These are phyloP conservation scores for Fusarium nodosum DNA, from an alignment of 2,329 filamentous ascomycete genomes.

Conservation along the genomic window DNA sequence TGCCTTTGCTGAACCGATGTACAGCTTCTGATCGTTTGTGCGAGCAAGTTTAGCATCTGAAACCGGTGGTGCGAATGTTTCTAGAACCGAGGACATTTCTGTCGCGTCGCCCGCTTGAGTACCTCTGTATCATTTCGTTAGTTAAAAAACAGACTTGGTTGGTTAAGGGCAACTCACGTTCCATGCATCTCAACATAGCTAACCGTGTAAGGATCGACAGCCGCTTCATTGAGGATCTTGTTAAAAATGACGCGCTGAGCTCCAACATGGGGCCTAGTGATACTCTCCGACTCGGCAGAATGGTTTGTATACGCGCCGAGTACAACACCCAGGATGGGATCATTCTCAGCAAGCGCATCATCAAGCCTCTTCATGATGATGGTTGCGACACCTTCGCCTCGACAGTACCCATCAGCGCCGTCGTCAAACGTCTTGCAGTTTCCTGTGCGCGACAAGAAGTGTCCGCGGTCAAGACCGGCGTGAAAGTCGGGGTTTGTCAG, in stretches of 20 bases:
- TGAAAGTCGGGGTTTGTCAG: slow-evolving; percentile 76
- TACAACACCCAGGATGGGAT: slow-evolving; percentile 75
- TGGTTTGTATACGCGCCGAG: slow-evolving; percentile 77
- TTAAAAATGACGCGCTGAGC: slow-evolving; percentile 73
- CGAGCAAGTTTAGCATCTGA: neutral
- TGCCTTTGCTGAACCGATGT: slow-evolving; percentile 74
- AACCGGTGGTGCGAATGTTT: slow-evolving; percentile 61
- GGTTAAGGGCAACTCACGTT: slow-evolving; percentile 16
- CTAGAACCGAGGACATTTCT: slow-evolving; percentile 83
- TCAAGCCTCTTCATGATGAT: slow-evolving; percentile 65
- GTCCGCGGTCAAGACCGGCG: slow-evolving; percentile 72
- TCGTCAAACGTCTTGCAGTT: slow-evolving; percentile 66
- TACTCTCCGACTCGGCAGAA: slow-evolving; percentile 76
- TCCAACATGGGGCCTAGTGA: slow-evolving; percentile 77
- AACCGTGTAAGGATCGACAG: slow-evolving; percentile 81
- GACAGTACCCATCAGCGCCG: slow-evolving; percentile 71
- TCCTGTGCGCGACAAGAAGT: slow-evolving; percentile 68
- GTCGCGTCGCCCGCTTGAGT: slow-evolving; percentile 88
- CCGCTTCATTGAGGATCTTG: slow-evolving; percentile 77
- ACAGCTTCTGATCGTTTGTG: slow-evolving; percentile 54
- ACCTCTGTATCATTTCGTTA: slow-evolving; percentile 66
- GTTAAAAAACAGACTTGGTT: no score
- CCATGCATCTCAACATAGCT: slow-evolving; percentile 93
- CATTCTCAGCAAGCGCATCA: slow-evolving; percentile 67
- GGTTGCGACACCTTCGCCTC: slow-evolving; percentile 63